A percentile compares a stretch with the other conserved stretches of the same genome.
Conservation (phyloP, 2,329 filamentous ascomycete species). For the Huntiella omanensis region DNA sequence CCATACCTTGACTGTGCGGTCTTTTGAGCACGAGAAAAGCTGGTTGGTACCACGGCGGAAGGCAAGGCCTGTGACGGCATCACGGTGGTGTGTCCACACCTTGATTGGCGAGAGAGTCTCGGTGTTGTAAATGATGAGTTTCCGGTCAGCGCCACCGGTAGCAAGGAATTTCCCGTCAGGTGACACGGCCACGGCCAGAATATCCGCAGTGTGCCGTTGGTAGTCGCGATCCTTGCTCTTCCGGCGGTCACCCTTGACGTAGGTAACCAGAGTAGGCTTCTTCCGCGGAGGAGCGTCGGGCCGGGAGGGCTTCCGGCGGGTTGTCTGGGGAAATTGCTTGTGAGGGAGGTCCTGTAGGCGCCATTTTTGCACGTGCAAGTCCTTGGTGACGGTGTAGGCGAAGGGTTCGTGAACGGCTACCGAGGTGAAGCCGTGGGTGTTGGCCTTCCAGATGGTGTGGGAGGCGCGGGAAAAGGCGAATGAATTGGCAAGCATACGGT, state of each 20-base stretch:
- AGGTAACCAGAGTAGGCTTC: constrained; percentile 43
- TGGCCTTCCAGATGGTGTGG: constrained; percentile 58
- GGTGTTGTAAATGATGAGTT: constrained; percentile 77
- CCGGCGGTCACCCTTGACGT: constrained; percentile 40
- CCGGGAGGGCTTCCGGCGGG: constrained; percentile 39
- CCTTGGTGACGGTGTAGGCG: constrained; percentile 77
- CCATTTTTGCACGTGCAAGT: constrained; percentile 77
- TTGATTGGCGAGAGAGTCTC: constrained; percentile 58
- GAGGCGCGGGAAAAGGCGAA: constrained; percentile 50
- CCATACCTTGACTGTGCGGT: constrained; percentile 92
- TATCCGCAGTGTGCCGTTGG: constrained; percentile 60
- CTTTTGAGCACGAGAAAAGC: constrained; percentile 75
- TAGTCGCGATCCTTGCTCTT: constrained; percentile 45
- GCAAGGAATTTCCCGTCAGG: constrained; percentile 80
- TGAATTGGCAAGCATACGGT: constrained; percentile 57
- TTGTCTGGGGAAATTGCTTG: constrained; percentile 40
- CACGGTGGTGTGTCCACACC: constrained; percentile 81
- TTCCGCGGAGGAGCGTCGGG: constrained; percentile 37
- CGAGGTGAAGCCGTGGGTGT: constrained; percentile 59
- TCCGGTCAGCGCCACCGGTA: constrained; percentile 71
- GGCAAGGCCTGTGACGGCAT: constrained; percentile 64
- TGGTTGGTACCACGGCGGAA: constrained; percentile 83
- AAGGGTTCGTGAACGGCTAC: constrained; percentile 64
- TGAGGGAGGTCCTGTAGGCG: constrained; percentile 49
- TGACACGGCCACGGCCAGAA: constrained; percentile 70